Base-by-base conservation (phyloP, 345 rosid genomes). In the Citrus sp. region DNA sequence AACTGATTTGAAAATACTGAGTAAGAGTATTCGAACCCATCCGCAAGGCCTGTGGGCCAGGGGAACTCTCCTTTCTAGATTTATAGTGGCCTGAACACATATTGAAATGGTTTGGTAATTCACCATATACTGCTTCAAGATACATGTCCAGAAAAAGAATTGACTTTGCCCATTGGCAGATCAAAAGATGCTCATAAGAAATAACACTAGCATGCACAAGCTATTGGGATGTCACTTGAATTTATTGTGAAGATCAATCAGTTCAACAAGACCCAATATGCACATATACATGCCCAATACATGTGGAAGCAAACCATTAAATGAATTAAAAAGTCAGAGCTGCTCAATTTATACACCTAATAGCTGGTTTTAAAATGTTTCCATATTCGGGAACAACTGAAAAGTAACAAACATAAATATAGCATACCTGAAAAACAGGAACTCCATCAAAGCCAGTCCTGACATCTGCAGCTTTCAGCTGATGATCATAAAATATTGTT, bases 361-460 rank as follows among this genome's bases (percentile, higher is more conserved):
- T 14, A 42, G 28, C 25, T 46, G n/a, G 67, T 67, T 19, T 22
- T 19, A n/a, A 32, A 34, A 67, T 49, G 73, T 34, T 42, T 71
- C 60, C n/a, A n/a, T 14, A 28, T 28, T 70, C 40, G 59, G 21
- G 32, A 34, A 68, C 32, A 72, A 30, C 63, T 49, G 51, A 46
- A 12, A 13, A 46, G 51, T 46, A 46, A 14, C 77, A n/a, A 25
- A 27, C 30, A 70, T 27, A 6, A 59, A 34, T 55, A 19, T 6
- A 65, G 67, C 82, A 4, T 83, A 95, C 99, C 98, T 95, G 98
- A 73, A 95, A 95, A 77, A 95, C 91, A 3, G 99, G 99, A 84
- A 95, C 99, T 86, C 98, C 98, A 86, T 95, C 98, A 78, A 95
- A 95, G 37, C 92, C 93, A 75, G 72, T 83, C 80, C 80, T 91